These are phyloP conservation scores for Cocos nucifera DNA, from an alignment of 176 grass and related monocot species.

Conservation along the genomic window DNA sequence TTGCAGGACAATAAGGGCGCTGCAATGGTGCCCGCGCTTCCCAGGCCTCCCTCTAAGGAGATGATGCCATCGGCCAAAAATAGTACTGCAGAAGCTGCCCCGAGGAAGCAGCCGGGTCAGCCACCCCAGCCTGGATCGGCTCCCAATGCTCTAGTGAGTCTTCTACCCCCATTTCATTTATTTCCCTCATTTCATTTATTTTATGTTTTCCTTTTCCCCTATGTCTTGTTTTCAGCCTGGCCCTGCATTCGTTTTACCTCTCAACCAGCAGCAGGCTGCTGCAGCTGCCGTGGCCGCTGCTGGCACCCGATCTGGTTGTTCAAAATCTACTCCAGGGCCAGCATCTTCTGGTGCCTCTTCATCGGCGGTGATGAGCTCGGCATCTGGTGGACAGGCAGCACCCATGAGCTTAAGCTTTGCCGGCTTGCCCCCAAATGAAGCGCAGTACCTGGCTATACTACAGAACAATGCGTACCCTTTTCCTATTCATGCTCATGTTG, in stretches of 20 bases:
- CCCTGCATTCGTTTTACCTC: conserved; percentile 70
- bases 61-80: conserved; percentile 33
- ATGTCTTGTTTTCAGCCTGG: conserved; percentile 36
- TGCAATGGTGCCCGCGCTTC: conserved; percentile 23
- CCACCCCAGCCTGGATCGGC: conserved; percentile 41
- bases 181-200: no score
- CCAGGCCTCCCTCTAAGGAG: conserved; percentile 45
- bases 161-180: not conserved
- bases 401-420: conserved; percentile 89
- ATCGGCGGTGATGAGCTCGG: conserved; percentile 24
- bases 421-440: conserved; percentile 46
- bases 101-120: conserved; percentile 63
- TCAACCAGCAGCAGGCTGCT: conserved; percentile 77
- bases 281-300: conserved; percentile 29
- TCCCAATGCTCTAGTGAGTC: conserved; percentile 53
- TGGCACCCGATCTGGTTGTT: conserved; percentile 36
- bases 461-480: conserved; percentile 72
- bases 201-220: not conserved
- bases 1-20: conserved; percentile 46
- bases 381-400: conserved; percentile 19
- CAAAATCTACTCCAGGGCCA: conserved; percentile 35
- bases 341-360: conserved; percentile 27
- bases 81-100: conserved; percentile 37
- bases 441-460: conserved; percentile 75
- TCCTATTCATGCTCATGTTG: conserved; percentile 51